Percentiles rank a stretch among this genome's conserved stretches.
phyloP scores from a whole-genome alignment of 441 rosid species.

The Euphorbia schlechtendalii region DNA sequence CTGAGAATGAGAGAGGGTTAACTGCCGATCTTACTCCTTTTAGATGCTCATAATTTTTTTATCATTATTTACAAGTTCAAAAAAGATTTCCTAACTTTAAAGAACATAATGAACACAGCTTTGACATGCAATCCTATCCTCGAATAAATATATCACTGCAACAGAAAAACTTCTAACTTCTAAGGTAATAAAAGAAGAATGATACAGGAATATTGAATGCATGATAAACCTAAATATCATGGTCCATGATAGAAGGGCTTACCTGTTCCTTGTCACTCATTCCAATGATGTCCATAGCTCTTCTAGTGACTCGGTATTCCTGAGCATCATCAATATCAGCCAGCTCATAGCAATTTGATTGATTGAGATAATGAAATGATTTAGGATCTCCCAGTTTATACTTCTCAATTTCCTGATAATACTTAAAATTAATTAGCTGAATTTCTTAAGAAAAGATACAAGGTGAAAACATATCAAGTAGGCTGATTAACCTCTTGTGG shows the following conservation, averaged over 20 bases:
- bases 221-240: slow-evolving; percentile 4
- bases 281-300: slow-evolving; percentile 88
- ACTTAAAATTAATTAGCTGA: slow-evolving; percentile 23
- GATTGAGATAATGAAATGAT: slow-evolving; percentile 91
- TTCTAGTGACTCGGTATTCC: slow-evolving; percentile 71
- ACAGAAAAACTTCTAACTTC: neutral
- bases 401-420: slow-evolving; percentile 65
- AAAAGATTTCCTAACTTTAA: too few relatives aligned
- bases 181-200: neutral
- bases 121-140: neutral
- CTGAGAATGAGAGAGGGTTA: slow-evolving; percentile 31
- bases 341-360: slow-evolving; percentile 74
- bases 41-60: neutral
- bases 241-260: slow-evolving; percentile 17
- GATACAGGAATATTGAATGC: slow-evolving; percentile 7
- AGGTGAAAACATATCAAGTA: slow-evolving; percentile 8
- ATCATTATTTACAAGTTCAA: too few relatives aligned
- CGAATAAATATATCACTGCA: neutral
- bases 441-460: slow-evolving; percentile 13
- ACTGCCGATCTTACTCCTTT: slow-evolving; percentile 3
- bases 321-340: slow-evolving; percentile 67
- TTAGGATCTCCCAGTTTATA: slow-evolving; percentile 76
- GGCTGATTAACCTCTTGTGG: slow-evolving; percentile 53
- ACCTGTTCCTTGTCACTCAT: slow-evolving; percentile 79
- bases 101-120: neutral